Evolutionary conservation across 352 stramenopile species (phyloP), one percentile per base, ranked within the genome.

Genomic region (Phytophthora europaea): DNA sequence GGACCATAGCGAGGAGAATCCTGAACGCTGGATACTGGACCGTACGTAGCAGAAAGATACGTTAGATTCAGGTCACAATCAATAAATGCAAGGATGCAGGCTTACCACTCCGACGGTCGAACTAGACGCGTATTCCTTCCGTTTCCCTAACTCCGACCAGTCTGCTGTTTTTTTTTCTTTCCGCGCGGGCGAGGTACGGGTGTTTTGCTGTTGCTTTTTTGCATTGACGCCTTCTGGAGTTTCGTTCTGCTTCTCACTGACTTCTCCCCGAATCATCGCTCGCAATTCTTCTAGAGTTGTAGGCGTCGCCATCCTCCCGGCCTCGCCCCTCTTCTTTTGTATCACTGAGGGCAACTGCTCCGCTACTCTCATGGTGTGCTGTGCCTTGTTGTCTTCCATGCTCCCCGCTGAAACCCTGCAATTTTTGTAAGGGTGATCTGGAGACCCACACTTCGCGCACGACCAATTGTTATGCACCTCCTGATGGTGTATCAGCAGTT

Each of bases 401-500:
- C 22, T 56, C 57, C 2, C 4, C 22, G 23, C 16, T 13, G 6
- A 1, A 2, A 52, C 43, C 18, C 26, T 56, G 43, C 57, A 64
- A 9, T 6, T 16, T 38, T 53, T 59, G 6, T 20, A 60, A 3
- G 60, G 48, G 10, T 67, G 48, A 2, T 67, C 48, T 7, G 60
- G 47, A 3, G 48, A 51, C n/a, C 38, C 16, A 28, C 48, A 67
- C 2, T 0, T 7, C 3, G n/a, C 20, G 3, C 60, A 67, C 1
- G 60, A 31, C 26, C 60, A 67, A 10, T 67, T 59, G 2, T 51
- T 33, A 10, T 36, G 16, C 7, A 59, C 48, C 6, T 34, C 31
- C 4, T 45, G 38, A 45, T 45, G 38, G 4, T 70, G 52, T 3
- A 63, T 2, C n/a, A 63, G 3, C 1, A 62, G 0, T 15, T 62